A percentile compares a stretch with the other conserved stretches of the same genome.
Evolutionary conservation across 257 asterid genomes (phyloP).

Genomic region (Linderniella brevidens): DNA sequence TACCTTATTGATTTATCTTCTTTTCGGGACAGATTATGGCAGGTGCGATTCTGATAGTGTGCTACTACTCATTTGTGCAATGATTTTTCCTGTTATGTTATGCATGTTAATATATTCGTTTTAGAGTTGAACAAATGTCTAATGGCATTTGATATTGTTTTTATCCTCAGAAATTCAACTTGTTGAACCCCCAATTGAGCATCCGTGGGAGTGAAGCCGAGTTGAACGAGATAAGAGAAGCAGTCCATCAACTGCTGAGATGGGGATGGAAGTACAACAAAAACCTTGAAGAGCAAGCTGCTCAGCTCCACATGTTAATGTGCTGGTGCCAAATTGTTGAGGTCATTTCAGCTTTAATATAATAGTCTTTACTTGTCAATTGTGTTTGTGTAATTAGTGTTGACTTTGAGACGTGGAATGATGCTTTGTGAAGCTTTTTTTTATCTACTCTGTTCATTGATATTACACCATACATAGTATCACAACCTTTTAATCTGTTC

Average conservation of each 20-base stretch:
- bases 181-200: slow-evolving; percentile 43
- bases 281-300: slow-evolving; percentile 95
- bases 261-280: slow-evolving; percentile 97
- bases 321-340: slow-evolving; percentile 98
- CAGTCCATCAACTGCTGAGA: slow-evolving; percentile 60
- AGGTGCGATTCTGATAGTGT: slow-evolving; percentile 26
- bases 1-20: slow-evolving; percentile 73
- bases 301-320: slow-evolving; percentile 87
- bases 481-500: too few relatives aligned
- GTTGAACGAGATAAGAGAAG: slow-evolving; percentile 65
- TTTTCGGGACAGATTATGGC: slow-evolving; percentile 82
- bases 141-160: slow-evolving; percentile 1
- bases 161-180: slow-evolving; percentile 39
- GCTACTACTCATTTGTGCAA: background rate
- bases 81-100: background rate
- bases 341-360: slow-evolving; percentile 24
- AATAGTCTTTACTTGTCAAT: background rate
- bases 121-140: background rate
- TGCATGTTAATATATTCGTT: background rate
- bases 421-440: too few relatives aligned
- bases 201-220: slow-evolving; percentile 57
- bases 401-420: slow-evolving; percentile 5
- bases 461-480: too few relatives aligned
- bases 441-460: too few relatives aligned
- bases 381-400: slow-evolving; percentile 1